These are phyloP conservation scores for Echria macrotheca DNA, from an alignment of 495 filamentous ascomycete species.

Conservation along the genomic window DNA sequence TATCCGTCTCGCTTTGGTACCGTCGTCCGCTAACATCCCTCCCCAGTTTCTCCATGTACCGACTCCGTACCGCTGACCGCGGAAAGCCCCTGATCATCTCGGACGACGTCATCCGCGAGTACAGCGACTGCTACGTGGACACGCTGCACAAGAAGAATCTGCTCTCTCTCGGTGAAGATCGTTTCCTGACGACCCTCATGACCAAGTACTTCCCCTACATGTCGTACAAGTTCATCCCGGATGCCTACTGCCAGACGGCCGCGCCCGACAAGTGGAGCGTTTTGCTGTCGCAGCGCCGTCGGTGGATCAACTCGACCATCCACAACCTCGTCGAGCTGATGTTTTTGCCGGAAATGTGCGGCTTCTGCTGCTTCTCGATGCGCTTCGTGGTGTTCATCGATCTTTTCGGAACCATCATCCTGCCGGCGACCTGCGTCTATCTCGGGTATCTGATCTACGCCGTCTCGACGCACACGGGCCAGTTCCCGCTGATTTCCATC, in stretches of 20 bases:
- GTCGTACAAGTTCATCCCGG: conserved; percentile 92
- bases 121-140: conserved; percentile 81
- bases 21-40: conserved; percentile 27
- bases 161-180: conserved; percentile 91
- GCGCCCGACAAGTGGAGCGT: conserved; percentile 92
- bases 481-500: conserved; percentile 81
- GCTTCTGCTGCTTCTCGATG: conserved; percentile 99
- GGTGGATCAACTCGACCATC: conserved; percentile 98
- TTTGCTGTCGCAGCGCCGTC: conserved; percentile 85
- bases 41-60: conserved; percentile 95
- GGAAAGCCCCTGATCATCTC: conserved; percentile 90
- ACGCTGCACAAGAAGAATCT: conserved; percentile 99
- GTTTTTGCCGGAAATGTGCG: conserved; percentile 83
- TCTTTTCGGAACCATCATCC: conserved; percentile 86
- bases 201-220: conserved; percentile 93
- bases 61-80: conserved; percentile 83
- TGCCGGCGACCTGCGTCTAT: conserved; percentile 87
- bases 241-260: conserved; percentile 87
- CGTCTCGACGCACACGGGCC: conserved; percentile 63
- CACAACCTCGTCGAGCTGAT: conserved; percentile 92
- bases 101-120: conserved; percentile 78
- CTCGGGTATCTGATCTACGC: conserved; percentile 84
- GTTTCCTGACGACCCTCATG: conserved; percentile 95
- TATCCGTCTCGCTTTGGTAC: background rate
- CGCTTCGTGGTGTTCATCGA: conserved; percentile 95